Evolutionary conservation across 2,329 filamentous ascomycete species (phyloP), one percentile per base, ranked within the genome.

Genomic region (Pyricularia sp.): DNA sequence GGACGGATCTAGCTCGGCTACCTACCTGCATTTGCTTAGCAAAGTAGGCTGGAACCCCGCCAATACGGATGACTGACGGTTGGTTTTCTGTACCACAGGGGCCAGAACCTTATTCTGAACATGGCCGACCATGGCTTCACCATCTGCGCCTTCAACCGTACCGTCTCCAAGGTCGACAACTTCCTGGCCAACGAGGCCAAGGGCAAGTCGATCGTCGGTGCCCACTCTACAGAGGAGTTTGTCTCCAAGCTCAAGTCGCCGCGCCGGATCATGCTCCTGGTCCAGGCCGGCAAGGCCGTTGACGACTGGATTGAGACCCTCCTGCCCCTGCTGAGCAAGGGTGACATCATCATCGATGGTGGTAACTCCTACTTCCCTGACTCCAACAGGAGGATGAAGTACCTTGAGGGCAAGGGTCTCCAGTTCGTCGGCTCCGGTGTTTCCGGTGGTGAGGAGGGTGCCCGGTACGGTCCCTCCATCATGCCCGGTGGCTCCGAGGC

Each of bases 291-390:
- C 79, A 92, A 95, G 86, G 91, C 95, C 72, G 95, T 99, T 75
- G 95, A 99, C 81, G 92, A 97, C 86, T 98, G 97, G 90, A 98
- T 99, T 78, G 93, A 97, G 88, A 90, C 90, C 75, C 90, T 99
- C 74, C 86, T 98, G 71, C 93, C 91, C 73, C 88, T 92, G 79
- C 85, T 94, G 73, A 90, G 93, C 80, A 79, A 87, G 77, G 94
- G 93, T 74, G 95, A 99, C 81, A 97, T 99, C 88, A 96, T 99
- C 86, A 98, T 99, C 78, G 95, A 99, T 79, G 95, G 95, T 81
- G 95, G 93, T 77, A 98, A 99, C 91, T 98, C 94, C 74, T 95
- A 98, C 86, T 99, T 92, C 89, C 95, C 95, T 79, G 95, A 98
- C 85, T 94, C 92, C 84, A 98, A 97, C 90, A 93, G 95, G 83